Percentiles rank a stretch among this genome's conserved stretches.
These are phyloP conservation scores for Dalbergia cochinchinensis DNA, from an alignment of 306 rosid species.

Conservation along the genomic window DNA sequence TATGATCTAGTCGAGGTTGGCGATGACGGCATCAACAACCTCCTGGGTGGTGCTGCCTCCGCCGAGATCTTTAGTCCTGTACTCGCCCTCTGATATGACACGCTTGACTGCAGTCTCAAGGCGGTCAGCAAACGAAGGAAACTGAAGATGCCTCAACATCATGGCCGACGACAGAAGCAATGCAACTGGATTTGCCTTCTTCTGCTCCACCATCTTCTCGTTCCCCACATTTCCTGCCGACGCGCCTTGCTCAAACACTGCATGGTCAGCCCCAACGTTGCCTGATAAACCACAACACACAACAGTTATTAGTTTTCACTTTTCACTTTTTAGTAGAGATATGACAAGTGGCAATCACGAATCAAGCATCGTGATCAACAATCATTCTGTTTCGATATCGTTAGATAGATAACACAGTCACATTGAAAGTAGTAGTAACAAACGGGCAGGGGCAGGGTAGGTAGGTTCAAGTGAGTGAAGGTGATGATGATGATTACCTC, in stretches of 20 bases:
- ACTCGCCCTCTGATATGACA: constrained; percentile 66
- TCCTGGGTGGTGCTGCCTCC: constrained; percentile 72
- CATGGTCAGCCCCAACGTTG: constrained; percentile 82
- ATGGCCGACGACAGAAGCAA: constrained; percentile 83
- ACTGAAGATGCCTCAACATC: constrained; percentile 91
- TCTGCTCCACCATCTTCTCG: constrained; percentile 66
- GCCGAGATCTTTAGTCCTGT: constrained; percentile 78
- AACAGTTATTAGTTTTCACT: background rate
- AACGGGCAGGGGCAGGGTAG: background rate
- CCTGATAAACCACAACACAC: constrained; percentile 48
- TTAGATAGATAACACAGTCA: background rate
- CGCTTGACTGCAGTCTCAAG: constrained; percentile 81
- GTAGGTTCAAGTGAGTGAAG: too few relatives aligned
- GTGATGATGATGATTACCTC: constrained; percentile 53
- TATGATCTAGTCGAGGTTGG: constrained; percentile 56
- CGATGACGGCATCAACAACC: constrained; percentile 76
- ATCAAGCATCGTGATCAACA: too few relatives aligned
- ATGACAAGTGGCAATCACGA: background rate
- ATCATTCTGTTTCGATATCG: background rate
- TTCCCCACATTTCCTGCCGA: constrained; percentile 59
- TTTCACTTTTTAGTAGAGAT: too few relatives aligned
- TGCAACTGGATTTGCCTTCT: constrained; percentile 83
- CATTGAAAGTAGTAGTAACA: background rate
- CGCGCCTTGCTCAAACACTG: constrained; percentile 87
- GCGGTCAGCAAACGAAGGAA: constrained; percentile 87